A percentile compares a stretch with the other conserved stretches of the same genome.
Conservation (phyloP, 2,329 filamentous ascomycete genomes). For the Exophiala bonariae region DNA sequence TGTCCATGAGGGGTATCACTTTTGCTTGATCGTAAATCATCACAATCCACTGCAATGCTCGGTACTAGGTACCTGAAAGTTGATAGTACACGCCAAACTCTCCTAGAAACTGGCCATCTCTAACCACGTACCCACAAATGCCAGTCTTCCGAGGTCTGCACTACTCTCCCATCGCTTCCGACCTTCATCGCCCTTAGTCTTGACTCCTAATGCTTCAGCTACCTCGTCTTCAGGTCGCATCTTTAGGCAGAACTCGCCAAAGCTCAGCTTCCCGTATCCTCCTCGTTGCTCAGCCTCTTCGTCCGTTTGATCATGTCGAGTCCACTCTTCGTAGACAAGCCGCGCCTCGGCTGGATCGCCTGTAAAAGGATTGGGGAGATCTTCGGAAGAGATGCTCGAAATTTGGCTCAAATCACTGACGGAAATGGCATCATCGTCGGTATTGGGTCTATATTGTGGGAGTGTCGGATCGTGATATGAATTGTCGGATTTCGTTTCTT, state of each 20-base stretch:
- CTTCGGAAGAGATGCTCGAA: conserved; percentile 38
- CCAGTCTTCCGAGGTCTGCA: conserved; percentile 26
- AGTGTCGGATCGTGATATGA: conserved; percentile 42
- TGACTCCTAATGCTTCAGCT: conserved; percentile 5
- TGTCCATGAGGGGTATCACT: too few species aligned
- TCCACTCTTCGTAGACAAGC: conserved; percentile 39
- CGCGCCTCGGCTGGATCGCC: conserved; percentile 11
- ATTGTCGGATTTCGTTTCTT: not conserved
- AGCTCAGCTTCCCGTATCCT: conserved; percentile 75
- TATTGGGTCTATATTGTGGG: conserved; percentile 47
- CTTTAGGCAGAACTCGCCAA: conserved; percentile 74
- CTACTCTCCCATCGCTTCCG: conserved; percentile 23
- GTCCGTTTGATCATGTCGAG: conserved; percentile 63
- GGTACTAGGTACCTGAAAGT: too few species aligned
- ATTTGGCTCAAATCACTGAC: conserved; percentile 30
- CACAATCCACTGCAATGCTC: too few species aligned
- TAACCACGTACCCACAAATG: conserved; percentile 85
- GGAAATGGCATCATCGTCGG: conserved; percentile 27
- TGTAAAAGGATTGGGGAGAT: conserved; percentile 24
- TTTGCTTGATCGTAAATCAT: too few species aligned
- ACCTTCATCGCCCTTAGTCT: conserved; percentile 8
- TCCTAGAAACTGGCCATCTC: conserved; percentile 65
- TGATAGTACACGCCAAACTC: too few species aligned
- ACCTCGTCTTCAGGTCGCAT: conserved; percentile 60
- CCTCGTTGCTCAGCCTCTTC: conserved; percentile 68